Base-by-base conservation (phyloP, 169 alveolate species). In the Hammondia hammondi region DNA sequence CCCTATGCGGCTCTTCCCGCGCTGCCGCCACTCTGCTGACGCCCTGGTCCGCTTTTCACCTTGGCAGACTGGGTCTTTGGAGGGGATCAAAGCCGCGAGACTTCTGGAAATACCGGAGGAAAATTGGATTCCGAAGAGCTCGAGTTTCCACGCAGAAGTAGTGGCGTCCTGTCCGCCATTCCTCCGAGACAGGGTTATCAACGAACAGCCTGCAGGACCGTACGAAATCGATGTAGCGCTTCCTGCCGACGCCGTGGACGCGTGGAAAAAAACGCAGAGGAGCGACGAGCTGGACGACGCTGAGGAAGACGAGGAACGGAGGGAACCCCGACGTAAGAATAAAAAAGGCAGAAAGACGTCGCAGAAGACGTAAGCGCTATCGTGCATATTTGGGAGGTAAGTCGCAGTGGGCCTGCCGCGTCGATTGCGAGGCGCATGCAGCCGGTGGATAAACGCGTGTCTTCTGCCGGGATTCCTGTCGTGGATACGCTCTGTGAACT, bases 131-230 rank as follows among this genome's bases (percentile, higher is more conserved):
- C 90, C 90, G 19, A 82, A 82, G 70, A 82, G 90, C 70, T 82
- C 90, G 29, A 45, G 52, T 21, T 45, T 82, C 24, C 90, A 82
- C 7, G 90, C 32, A 37, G 90, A 82, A 82, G 90, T 82, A 72
- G 52, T 82, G 14, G 90, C 90, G 19, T 45, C 90, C 21, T 82
- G 57, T 21, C 70, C 90, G 14, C n/a, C 57, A 12, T 43, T 9
- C 32, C n/a, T 82, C 14, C 29, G 90, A 43, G 90, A 27, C 32
- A 12, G 43, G 71, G 72, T 45, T 5, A 82, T 82, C 35, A 82
- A 82, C 37, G 90, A 82, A 29, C 90, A 82, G 70, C 72, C 90
- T n/a, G 90, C 70, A 6, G 90, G 90, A 4, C 90, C 90, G 17
- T 82, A 82, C 37, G 90, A 48, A 52, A 46, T 82, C 32, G 90